Conservation (phyloP, 2,329 filamentous ascomycete species). For the Aspergillus bombycis region DNA sequence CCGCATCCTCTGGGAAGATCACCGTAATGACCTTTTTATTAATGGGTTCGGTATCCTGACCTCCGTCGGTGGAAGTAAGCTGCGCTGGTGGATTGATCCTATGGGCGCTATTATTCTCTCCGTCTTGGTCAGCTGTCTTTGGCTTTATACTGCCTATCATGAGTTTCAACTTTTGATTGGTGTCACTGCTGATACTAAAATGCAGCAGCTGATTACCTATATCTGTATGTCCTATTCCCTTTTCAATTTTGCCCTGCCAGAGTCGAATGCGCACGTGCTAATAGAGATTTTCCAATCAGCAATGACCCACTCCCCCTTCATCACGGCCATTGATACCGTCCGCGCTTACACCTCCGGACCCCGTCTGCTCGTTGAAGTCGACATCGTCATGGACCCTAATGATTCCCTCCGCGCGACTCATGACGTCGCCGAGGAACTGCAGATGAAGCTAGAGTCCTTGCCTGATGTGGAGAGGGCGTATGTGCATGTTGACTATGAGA, state of each 20-base stretch:
- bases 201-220: conserved; percentile 93
- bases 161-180: conserved; percentile 94
- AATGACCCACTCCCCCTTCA: conserved; percentile 82
- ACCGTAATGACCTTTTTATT: conserved; percentile 95
- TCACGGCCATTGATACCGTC: conserved; percentile 90
- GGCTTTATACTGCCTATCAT: conserved; percentile 80
- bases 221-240: conserved; percentile 61
- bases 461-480: conserved; percentile 93
- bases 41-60: conserved; percentile 93
- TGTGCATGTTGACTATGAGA: conserved; percentile 97
- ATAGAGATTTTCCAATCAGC: conserved; percentile 38
- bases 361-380: conserved; percentile 89
- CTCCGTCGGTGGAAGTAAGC: conserved; percentile 84
- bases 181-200: conserved; percentile 80
- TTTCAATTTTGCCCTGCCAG: background rate
- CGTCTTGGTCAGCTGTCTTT: conserved; percentile 74
- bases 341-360: conserved; percentile 89
- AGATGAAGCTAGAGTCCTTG: conserved; percentile 89
- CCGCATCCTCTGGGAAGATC: conserved; percentile 92
- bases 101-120: conserved; percentile 86
- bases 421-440: conserved; percentile 90
- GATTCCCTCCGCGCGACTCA: conserved; percentile 77
- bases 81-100: conserved; percentile 94
- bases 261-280: conserved; percentile 1
- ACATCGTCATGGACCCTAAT: conserved; percentile 86